Conservation (phyloP, 495 filamentous ascomycete species). For the Aspergillus indologenus region DNA sequence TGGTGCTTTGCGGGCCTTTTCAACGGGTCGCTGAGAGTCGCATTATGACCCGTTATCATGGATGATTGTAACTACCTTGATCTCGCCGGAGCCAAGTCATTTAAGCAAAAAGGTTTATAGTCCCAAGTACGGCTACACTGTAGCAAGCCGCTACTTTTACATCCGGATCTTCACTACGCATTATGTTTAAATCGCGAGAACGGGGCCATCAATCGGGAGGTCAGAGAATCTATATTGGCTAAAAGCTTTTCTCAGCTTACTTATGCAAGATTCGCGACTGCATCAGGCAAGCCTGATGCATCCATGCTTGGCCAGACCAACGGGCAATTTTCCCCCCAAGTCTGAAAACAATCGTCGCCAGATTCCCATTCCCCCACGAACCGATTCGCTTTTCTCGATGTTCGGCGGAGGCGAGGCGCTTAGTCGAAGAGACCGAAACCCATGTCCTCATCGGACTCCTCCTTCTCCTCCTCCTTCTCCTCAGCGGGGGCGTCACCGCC, state of each 20-base stretch:
- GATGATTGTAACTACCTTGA: too few relatives aligned
- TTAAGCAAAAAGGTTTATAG: too few relatives aligned
- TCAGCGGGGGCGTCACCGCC: constrained; percentile 66
- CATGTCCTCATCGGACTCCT: constrained; percentile 99
- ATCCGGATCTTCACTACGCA: neutral
- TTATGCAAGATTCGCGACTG: constrained; percentile 42
- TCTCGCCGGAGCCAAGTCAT: too few relatives aligned
- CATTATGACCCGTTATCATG: too few relatives aligned
- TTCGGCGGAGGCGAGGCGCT: constrained; percentile 24
- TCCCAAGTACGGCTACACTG: too few relatives aligned
- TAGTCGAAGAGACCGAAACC: constrained; percentile 99
- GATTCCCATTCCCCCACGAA: constrained; percentile 36
- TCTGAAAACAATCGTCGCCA: constrained; percentile 35
- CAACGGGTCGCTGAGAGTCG: neutral
- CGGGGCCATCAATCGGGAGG: constrained; percentile 22
- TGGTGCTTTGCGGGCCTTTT: neutral
- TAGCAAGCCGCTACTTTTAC: neutral
- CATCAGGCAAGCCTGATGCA: constrained; percentile 40
- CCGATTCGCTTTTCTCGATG: constrained; percentile 29
- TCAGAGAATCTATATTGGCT: constrained; percentile 45
- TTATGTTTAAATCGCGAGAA: neutral
- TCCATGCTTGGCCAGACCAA: constrained; percentile 33
- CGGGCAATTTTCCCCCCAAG: constrained; percentile 31
- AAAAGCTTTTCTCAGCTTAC: constrained; percentile 40
- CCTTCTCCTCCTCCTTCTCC: constrained; percentile 71